Evolutionary conservation across 2,329 filamentous ascomycete genomes (phyloP).

Genomic region (Pseudogymnoascus sp.): DNA sequence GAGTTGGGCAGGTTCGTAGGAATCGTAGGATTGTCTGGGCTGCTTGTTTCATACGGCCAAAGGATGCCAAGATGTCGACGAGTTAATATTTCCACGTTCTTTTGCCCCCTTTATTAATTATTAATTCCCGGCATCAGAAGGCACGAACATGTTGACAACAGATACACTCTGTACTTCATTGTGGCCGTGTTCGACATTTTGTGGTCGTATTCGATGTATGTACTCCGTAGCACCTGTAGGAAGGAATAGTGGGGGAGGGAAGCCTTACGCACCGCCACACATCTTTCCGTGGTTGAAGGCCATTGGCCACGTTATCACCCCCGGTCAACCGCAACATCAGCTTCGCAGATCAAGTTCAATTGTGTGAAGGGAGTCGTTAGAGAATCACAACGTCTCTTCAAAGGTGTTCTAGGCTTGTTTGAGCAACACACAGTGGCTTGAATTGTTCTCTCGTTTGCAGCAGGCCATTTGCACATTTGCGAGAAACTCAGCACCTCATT

Average conservation of each 20-base stretch:
- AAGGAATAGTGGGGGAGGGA: neutral
- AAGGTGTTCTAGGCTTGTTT: neutral
- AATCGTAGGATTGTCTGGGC: neutral
- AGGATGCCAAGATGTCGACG: neutral
- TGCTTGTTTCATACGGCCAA: neutral
- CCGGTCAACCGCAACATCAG: conserved; percentile 1
- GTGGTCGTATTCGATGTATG: neutral
- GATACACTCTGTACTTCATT: neutral
- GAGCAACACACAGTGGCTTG: neutral
- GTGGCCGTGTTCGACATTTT: conserved; percentile 2
- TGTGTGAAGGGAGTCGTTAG: neutral
- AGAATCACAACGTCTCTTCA: neutral
- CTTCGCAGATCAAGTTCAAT: conserved; percentile 7
- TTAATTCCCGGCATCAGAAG: neutral
- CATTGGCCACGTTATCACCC: conserved; percentile 8
- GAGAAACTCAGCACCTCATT: neutral
- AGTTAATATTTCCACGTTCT: neutral
- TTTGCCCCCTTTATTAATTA: neutral
- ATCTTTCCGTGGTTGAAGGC: neutral
- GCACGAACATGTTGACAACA: neutral
- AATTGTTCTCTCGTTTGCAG: neutral
- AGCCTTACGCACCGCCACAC: conserved; percentile 6
- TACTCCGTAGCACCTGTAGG: conserved; percentile 1
- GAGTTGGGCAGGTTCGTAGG: neutral
- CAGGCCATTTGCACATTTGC: neutral